These are phyloP conservation scores for Penicillium herquei DNA, from an alignment of 495 filamentous ascomycete species.

Conservation along the genomic window DNA sequence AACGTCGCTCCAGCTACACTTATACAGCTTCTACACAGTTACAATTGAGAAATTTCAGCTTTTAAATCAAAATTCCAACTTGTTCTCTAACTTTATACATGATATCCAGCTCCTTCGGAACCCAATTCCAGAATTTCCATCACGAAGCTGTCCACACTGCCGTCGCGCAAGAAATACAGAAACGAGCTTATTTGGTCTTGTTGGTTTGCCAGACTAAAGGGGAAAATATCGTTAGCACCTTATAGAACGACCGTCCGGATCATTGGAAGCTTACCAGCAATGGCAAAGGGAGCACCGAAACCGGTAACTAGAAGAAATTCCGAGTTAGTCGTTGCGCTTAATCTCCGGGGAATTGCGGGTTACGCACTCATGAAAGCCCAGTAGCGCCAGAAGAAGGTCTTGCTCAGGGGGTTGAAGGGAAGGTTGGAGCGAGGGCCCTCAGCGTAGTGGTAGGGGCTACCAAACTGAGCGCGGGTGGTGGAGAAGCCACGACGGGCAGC, in stretches of 20 bases:
- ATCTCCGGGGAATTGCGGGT: conserved; percentile 12
- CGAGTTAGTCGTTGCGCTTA: conserved; percentile 29
- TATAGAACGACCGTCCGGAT: neutral
- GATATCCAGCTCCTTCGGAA: conserved; percentile 31
- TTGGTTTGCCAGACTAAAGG: conserved; percentile 80
- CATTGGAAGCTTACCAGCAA: conserved; percentile 65
- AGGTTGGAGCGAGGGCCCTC: conserved; percentile 93
- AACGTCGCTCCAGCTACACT: conserved; percentile 24
- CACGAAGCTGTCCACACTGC: conserved; percentile 17
- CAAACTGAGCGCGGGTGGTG: conserved; percentile 80
- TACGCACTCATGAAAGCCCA: conserved; percentile 73
- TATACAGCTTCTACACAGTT: conserved; percentile 19
- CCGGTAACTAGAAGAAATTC: conserved; percentile 54
- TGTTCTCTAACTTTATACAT: conserved; percentile 48
- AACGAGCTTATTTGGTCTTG: conserved; percentile 53
- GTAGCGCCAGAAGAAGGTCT: conserved; percentile 78
- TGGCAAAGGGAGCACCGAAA: conserved; percentile 76
- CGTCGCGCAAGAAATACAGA: conserved; percentile 18
- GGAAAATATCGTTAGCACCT: conserved; percentile 27
- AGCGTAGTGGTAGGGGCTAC: conserved; percentile 95
- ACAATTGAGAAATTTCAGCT: conserved; percentile 14
- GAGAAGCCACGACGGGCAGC: conserved; percentile 92
- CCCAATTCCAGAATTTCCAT: conserved; percentile 23
- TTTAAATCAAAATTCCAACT: conserved; percentile 25
- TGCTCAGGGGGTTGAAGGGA: conserved; percentile 92